phyloP scores from a whole-genome alignment of 2,329 filamentous ascomycete genomes.

The Chaetomium globosum region DNA sequence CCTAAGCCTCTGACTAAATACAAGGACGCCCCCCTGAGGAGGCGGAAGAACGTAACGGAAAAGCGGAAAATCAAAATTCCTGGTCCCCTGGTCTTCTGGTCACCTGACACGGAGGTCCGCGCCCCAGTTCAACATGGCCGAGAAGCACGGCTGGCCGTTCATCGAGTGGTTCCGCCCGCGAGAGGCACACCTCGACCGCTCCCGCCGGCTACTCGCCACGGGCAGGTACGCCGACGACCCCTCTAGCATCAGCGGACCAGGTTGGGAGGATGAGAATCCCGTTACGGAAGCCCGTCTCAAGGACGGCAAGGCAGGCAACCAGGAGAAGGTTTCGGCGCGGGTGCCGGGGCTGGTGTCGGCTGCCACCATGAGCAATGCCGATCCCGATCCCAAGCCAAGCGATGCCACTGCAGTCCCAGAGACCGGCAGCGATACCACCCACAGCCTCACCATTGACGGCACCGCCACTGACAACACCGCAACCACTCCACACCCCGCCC shows the following conservation, averaged over 20 bases:
- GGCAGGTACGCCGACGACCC: neutral
- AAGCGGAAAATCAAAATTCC: too few relatives aligned
- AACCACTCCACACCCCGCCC: neutral
- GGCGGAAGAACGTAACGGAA: too few relatives aligned
- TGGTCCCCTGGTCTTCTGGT: too few relatives aligned
- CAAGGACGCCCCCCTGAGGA: too few relatives aligned
- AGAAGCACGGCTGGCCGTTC: neutral
- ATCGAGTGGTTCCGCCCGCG: neutral
- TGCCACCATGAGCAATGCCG: neutral
- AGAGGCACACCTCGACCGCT: neutral
- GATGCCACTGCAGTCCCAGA: neutral
- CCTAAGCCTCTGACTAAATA: too few relatives aligned
- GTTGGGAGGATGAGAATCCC: neutral
- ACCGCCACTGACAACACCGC: neutral
- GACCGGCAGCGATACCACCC: neutral
- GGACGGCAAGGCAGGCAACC: neutral
- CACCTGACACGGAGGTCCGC: too few relatives aligned
- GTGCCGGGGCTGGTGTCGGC: too few relatives aligned
- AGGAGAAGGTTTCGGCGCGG: neutral
- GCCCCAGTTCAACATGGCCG: too few relatives aligned
- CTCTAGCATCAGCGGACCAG: neutral
- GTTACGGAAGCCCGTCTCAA: neutral
- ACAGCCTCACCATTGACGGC: neutral
- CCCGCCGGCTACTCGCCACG: neutral
- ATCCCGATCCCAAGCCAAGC: neutral